phyloP scores from a whole-genome alignment of 2,329 filamentous ascomycete species.

The Alternaria longipes region DNA sequence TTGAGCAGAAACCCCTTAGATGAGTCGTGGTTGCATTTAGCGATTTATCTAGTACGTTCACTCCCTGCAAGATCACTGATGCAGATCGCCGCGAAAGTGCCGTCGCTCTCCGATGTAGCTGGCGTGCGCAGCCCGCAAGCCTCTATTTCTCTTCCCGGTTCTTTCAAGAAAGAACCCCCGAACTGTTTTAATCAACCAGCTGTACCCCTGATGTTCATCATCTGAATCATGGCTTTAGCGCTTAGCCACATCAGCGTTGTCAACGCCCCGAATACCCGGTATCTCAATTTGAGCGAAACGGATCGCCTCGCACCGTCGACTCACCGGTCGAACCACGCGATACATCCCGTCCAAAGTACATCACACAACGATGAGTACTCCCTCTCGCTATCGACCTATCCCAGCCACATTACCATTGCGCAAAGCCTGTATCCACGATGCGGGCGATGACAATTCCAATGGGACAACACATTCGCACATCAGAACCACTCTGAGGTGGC shows the following conservation, averaged over 20 bases:
- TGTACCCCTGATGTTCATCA: neutral
- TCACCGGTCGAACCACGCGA: neutral
- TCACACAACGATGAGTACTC: neutral
- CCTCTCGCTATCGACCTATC: neutral
- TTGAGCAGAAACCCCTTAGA: neutral
- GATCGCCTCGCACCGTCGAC: neutral
- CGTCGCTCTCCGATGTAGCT: constrained; percentile 1
- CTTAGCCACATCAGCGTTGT: neutral
- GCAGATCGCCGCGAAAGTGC: constrained; percentile 10
- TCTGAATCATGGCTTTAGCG: neutral
- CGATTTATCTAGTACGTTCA: constrained; percentile 9
- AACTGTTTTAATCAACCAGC: neutral
- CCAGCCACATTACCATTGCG: neutral
- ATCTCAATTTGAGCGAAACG: neutral
- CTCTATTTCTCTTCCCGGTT: neutral
- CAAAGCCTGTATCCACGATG: neutral
- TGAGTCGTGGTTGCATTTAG: neutral
- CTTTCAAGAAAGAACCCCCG: neutral
- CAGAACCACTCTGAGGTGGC: neutral
- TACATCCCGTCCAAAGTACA: neutral
- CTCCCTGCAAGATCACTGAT: constrained; percentile 9
- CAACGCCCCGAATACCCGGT: neutral
- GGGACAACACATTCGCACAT: neutral
- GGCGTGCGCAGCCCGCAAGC: neutral
- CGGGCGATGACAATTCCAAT: neutral